Evolutionary conservation across 305 asterid genomes (phyloP), one percentile per base, ranked within the genome.

Genomic region (Plantago coronopus): DNA sequence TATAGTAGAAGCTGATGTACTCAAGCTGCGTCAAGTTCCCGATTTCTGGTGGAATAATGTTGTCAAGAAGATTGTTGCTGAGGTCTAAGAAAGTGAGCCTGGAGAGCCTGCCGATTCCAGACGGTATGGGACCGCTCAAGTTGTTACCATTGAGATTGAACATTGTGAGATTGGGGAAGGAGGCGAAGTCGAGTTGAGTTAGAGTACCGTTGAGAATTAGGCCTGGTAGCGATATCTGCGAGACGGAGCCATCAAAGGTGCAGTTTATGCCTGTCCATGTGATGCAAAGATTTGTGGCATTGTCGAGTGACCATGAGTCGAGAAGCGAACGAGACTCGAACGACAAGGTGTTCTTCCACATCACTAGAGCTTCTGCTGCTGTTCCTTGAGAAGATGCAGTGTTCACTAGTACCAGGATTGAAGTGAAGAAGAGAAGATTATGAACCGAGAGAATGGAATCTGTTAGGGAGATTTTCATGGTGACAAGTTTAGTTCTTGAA

Each of bases 221-320:
- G 54, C 40, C 43, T 14, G 80, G 27, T 13, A 89, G 71, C 31
- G 74, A 68, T 45, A 89, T 70, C 55, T 37, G 64, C 0, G 86
- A 77, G 29, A 87, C 67, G 0, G 81, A 74, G n/a, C 73, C 81
- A 0, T 31, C 71, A 1, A 1, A 2, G 57, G 75, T 73, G 81
- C 97, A 89, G 11, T 20, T 64, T 47, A 89, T 58, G 51, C 78
- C 83, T 3, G 67, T 71, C 97, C 96, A 87, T 18, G n/a, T n/a
- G n/a, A 55, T 69, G 74, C 95, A 87, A 5, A 81, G 81, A 73
- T 67, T 78, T 23, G 42, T 29, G 57, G 67, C 7, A 75, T 76
- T 83, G 46, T 37, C 23, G 59, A 64, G 68, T 21, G 87, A 78
- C 97, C 97, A 87, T 17, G 88, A 78, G 20, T 22, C 6, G 46